Conservation (phyloP, 1,139 yeast species). For the Ogataea hybrid region DNA sequence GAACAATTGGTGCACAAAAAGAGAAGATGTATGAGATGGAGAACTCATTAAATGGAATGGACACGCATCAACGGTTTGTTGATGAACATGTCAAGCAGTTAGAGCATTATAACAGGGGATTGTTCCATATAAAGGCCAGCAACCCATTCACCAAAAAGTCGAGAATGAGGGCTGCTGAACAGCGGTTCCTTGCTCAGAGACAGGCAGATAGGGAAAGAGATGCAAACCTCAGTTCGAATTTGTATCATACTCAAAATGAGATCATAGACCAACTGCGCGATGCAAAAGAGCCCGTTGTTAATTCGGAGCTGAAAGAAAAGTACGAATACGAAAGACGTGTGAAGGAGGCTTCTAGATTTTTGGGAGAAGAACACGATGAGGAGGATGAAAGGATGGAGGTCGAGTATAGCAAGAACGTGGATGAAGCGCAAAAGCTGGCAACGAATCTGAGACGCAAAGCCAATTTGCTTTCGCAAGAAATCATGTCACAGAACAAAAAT, state of each 20-base stretch:
- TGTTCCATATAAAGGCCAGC: constrained; percentile 75
- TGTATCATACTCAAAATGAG: constrained; percentile 28
- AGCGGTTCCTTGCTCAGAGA: constrained; percentile 61
- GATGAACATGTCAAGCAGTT: constrained; percentile 82
- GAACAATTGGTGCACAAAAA: constrained; percentile 90
- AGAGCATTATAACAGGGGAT: constrained; percentile 73
- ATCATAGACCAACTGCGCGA: constrained; percentile 25
- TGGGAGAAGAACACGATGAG: constrained; percentile 39
- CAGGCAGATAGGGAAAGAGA: constrained; percentile 30
- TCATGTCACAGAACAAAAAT: constrained; percentile 48
- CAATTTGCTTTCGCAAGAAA: constrained; percentile 46
- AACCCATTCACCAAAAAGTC: constrained; percentile 89
- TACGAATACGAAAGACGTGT: constrained; percentile 50
- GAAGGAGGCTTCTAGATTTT: constrained; percentile 39
- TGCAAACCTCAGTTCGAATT: constrained; percentile 23
- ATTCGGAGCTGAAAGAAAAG: constrained; percentile 40
- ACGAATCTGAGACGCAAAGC: constrained; percentile 45
- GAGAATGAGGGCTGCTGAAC: constrained; percentile 74
- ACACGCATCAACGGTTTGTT: constrained; percentile 79
- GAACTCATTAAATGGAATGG: constrained; percentile 70
- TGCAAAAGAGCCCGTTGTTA: constrained; percentile 12
- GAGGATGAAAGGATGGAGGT: constrained; percentile 63
- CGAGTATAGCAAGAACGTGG: constrained; percentile 52
- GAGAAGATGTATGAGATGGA: constrained; percentile 82
- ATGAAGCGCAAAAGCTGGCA: constrained; percentile 48